These are phyloP conservation scores for Piloderma croceum DNA, from an alignment of 768 basidiomycete genomes.

Conservation along the genomic window DNA sequence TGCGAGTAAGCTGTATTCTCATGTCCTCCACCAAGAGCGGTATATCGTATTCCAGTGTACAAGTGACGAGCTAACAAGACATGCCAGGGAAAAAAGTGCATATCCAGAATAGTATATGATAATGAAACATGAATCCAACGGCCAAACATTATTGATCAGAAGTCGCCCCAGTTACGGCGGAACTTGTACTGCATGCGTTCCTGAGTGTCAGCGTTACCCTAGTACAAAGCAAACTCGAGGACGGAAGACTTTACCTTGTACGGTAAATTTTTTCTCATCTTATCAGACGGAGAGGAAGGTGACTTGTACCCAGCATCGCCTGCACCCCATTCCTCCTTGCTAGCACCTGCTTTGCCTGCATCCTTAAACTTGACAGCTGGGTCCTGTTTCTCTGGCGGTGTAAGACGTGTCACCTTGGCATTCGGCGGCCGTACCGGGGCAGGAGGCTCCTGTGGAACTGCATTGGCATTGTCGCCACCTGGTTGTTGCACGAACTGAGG, in stretches of 20 bases:
- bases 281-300: conserved; percentile 70
- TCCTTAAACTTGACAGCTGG: conserved; percentile 56
- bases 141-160: conserved; percentile 35
- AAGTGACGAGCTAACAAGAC: no score
- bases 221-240: conserved; percentile 5
- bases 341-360: conserved; percentile 46
- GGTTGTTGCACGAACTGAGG: conserved; percentile 17
- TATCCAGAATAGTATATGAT: no score
- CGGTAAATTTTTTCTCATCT: conserved; percentile 75
- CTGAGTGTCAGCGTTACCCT: conserved; percentile 44
- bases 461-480: conserved; percentile 13
- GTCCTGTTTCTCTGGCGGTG: conserved; percentile 67
- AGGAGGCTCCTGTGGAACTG: conserved; percentile 35
- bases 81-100: no score
- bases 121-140: not conserved
- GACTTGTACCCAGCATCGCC: conserved; percentile 66
- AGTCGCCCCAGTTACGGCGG: conserved; percentile 83
- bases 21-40: no score
- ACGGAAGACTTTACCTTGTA: conserved; percentile 64
- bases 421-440: conserved; percentile 21
- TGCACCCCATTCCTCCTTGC: conserved; percentile 64
- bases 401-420: conserved; percentile 50
- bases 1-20: no score
- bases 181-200: conserved; percentile 82
- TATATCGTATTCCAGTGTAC: no score